Evolutionary conservation across 768 basidiomycete genomes (phyloP).

Genomic region (Galerina sulciceps): DNA sequence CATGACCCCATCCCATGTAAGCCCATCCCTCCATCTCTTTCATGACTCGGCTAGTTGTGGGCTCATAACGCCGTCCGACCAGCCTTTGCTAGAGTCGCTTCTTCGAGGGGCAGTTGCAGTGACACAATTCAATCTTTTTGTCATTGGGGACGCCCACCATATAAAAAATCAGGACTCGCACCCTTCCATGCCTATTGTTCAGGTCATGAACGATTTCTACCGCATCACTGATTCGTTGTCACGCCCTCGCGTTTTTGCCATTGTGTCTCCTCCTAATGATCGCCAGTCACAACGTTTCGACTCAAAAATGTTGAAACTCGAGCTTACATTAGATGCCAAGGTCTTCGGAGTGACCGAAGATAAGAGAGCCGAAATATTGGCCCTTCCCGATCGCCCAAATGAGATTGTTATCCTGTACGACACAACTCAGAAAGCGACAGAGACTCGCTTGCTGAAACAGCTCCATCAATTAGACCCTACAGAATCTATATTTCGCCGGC

Average conservation of each 20-base stretch:
- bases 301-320: slow-evolving; percentile 40
- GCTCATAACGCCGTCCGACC: background rate
- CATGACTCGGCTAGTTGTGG: background rate
- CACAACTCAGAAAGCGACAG: slow-evolving; percentile 30
- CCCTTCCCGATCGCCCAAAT: slow-evolving; percentile 42
- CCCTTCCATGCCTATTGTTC: slow-evolving; percentile 38
- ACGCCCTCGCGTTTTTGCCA: slow-evolving; percentile 49
- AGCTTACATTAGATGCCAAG: slow-evolving; percentile 42
- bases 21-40: slow-evolving; percentile 13
- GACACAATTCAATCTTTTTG: slow-evolving; percentile 46
- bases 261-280: slow-evolving; percentile 32
- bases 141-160: slow-evolving; percentile 46
- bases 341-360: slow-evolving; percentile 39
- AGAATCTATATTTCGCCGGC: slow-evolving; percentile 38
- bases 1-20: slow-evolving; percentile 44
- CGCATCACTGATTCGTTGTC: slow-evolving; percentile 33
- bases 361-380: slow-evolving; percentile 34
- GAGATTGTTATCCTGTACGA: slow-evolving; percentile 65
- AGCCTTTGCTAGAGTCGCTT: slow-evolving; percentile 48
- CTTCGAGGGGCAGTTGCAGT: slow-evolving; percentile 40
- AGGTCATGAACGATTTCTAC: slow-evolving; percentile 52
- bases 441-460: slow-evolving; percentile 48
- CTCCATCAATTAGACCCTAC: slow-evolving; percentile 49
- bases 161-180: slow-evolving; percentile 41
- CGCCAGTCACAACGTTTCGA: slow-evolving; percentile 31